Percentiles rank a stretch among this genome's conserved stretches.
phyloP scores from a whole-genome alignment of 2,329 filamentous ascomycete genomes.

The Claviceps sp. region DNA sequence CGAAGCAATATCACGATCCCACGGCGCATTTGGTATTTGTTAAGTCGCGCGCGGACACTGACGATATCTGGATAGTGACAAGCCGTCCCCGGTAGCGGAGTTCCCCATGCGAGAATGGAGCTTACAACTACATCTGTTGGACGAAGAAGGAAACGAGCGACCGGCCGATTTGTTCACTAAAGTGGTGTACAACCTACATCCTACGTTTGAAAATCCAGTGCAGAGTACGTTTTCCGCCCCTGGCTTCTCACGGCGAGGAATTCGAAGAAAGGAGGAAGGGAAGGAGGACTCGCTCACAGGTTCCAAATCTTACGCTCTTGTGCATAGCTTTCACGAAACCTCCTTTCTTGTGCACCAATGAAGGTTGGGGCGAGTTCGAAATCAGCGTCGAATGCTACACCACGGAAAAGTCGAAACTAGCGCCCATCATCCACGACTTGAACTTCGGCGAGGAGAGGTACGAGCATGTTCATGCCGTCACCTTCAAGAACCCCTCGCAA shows the following conservation, averaged over 20 bases:
- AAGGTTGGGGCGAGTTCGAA: constrained; percentile 98
- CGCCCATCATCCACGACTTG: constrained; percentile 66
- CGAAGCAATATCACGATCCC: neutral
- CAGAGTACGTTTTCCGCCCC: constrained; percentile 51
- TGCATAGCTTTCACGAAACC: constrained; percentile 60
- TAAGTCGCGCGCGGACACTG: constrained; percentile 1
- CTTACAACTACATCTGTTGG: constrained; percentile 71
- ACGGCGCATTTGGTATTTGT: neutral
- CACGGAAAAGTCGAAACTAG: constrained; percentile 75
- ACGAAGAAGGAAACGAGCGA: constrained; percentile 74
- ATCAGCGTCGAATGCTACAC: constrained; percentile 76
- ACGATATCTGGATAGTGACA: constrained; percentile 41
- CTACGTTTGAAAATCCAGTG: constrained; percentile 74
- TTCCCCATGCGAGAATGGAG: constrained; percentile 92
- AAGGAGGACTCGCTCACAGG: neutral
- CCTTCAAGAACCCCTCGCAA: constrained; percentile 86
- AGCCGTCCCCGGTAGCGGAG: constrained; percentile 68
- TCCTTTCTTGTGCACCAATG: constrained; percentile 81
- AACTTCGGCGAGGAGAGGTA: constrained; percentile 79
- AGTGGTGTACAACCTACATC: constrained; percentile 84
- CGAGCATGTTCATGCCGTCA: constrained; percentile 66
- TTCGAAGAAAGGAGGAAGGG: neutral
- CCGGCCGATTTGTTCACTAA: constrained; percentile 81
- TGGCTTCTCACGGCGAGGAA: neutral
- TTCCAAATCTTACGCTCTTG: neutral